Conservation (phyloP, 2,329 filamentous ascomycete species). For the Rhynchosporium graminicola region DNA sequence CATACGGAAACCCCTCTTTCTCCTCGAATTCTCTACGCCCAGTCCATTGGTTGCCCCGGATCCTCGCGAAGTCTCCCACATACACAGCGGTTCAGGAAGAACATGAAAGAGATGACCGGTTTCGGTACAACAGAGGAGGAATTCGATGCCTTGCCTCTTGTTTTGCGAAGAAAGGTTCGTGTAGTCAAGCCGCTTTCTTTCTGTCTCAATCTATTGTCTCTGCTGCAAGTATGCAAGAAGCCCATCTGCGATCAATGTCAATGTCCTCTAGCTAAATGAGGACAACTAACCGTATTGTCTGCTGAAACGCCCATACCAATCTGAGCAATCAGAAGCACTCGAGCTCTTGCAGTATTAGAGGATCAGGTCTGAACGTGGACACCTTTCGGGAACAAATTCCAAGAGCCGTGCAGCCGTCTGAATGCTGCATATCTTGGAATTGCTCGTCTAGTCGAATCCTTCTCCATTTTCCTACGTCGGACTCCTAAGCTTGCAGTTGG, state of each 20-base stretch:
- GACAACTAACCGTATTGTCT: background rate
- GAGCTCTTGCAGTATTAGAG: background rate
- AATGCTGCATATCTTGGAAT: background rate
- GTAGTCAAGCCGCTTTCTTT: background rate
- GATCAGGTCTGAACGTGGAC: slow-evolving; percentile 1
- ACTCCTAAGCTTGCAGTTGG: background rate
- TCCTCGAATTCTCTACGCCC: slow-evolving; percentile 34
- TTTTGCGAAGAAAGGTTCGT: slow-evolving; percentile 55
- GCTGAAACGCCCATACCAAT: background rate
- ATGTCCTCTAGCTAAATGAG: background rate
- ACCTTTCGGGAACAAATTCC: background rate
- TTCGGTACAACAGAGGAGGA: slow-evolving; percentile 46
- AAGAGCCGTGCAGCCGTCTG: slow-evolving; percentile 7
- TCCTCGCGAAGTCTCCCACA: slow-evolving; percentile 31
- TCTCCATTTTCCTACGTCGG: background rate
- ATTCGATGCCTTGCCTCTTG: slow-evolving; percentile 51
- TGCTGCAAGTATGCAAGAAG: background rate
- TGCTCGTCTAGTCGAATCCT: slow-evolving; percentile 1
- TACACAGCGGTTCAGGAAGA: slow-evolving; percentile 33
- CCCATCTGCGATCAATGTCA: slow-evolving; percentile 8
- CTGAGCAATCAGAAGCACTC: background rate
- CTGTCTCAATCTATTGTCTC: slow-evolving; percentile 1
- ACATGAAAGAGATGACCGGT: slow-evolving; percentile 39
- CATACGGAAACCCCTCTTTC: slow-evolving; percentile 21
- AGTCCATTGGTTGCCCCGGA: slow-evolving; percentile 35